A percentile compares a stretch with the other conserved stretches of the same genome.
These are phyloP conservation scores for Barnettozyma sucrosica DNA, from an alignment of 805 yeast species.

Conservation along the genomic window DNA sequence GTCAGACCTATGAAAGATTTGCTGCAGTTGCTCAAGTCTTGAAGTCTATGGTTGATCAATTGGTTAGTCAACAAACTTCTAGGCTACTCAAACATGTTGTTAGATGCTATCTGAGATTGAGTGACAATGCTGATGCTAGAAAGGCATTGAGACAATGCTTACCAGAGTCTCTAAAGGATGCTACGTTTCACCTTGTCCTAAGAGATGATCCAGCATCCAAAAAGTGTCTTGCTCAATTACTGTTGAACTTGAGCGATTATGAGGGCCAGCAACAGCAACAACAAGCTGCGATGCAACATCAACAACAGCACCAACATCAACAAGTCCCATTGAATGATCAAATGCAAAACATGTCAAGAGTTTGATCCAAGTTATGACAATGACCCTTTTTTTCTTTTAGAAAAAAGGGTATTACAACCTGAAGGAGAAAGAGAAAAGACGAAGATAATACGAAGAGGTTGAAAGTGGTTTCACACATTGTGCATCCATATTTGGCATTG, in stretches of 20 bases:
- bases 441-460: background rate
- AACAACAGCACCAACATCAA: conserved; percentile 8
- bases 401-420: background rate
- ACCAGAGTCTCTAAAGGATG: conserved; percentile 85
- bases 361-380: background rate
- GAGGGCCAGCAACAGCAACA: conserved; percentile 18
- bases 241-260: conserved; percentile 54
- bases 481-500: background rate
- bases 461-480: background rate
- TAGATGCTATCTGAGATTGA: conserved; percentile 83
- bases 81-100: conserved; percentile 89
- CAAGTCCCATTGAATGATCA: conserved; percentile 5
- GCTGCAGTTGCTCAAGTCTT: conserved; percentile 90
- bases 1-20: conserved; percentile 92
- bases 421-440: background rate
- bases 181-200: conserved; percentile 71
- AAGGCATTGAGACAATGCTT: conserved; percentile 75
- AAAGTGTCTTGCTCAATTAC: conserved; percentile 76
- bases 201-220: conserved; percentile 87
- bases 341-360: background rate
- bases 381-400: background rate
- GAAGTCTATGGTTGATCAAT: conserved; percentile 81
- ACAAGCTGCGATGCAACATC: conserved; percentile 10
- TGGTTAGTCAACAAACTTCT: conserved; percentile 70
- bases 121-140: conserved; percentile 88